A percentile compares a stretch with the other conserved stretches of the same genome.
phyloP scores from a whole-genome alignment of 805 yeast genomes.

The Candida verbasci region DNA sequence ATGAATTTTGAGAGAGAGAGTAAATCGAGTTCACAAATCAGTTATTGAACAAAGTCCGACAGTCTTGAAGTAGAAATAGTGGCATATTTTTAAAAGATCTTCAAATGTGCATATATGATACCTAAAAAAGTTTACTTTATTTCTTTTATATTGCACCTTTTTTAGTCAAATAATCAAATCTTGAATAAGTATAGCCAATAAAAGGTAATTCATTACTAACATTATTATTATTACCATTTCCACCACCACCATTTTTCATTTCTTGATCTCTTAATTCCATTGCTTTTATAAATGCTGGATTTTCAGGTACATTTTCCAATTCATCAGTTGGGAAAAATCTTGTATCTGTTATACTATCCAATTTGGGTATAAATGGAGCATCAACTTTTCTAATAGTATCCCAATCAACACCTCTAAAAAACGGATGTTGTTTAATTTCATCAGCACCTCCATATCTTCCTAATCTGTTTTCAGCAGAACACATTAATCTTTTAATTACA shows the following conservation, averaged over 20 bases:
- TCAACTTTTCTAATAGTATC: conserved; percentile 78
- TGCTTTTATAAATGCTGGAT: conserved; percentile 56
- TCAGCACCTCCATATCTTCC: conserved; percentile 92
- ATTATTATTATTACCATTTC: too few species aligned
- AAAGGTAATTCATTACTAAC: conserved; percentile 89
- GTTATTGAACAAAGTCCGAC: too few species aligned
- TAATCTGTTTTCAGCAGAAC: conserved; percentile 72
- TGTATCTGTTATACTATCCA: conserved; percentile 90
- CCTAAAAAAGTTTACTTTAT: too few species aligned
- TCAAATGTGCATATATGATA: too few species aligned
- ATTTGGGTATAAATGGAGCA: conserved; percentile 91
- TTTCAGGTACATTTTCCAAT: conserved; percentile 88
- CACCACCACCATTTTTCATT: conserved; percentile 35
- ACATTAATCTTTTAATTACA: conserved; percentile 69
- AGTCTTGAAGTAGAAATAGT: too few species aligned
- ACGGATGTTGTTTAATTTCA: conserved; percentile 86
- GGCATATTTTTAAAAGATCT: too few species aligned
- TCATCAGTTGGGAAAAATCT: conserved; percentile 98
- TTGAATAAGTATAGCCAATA: conserved; percentile 93
- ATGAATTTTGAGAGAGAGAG: too few species aligned
- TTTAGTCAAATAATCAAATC: conserved; percentile 87
- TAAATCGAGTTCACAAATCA: too few species aligned
- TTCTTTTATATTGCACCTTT: conserved; percentile 59
- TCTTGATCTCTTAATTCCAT: conserved; percentile 59
- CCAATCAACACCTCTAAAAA: conserved; percentile 96